Conservation (phyloP, 495 filamentous ascomycete genomes). For the Terfezia claveryi region DNA sequence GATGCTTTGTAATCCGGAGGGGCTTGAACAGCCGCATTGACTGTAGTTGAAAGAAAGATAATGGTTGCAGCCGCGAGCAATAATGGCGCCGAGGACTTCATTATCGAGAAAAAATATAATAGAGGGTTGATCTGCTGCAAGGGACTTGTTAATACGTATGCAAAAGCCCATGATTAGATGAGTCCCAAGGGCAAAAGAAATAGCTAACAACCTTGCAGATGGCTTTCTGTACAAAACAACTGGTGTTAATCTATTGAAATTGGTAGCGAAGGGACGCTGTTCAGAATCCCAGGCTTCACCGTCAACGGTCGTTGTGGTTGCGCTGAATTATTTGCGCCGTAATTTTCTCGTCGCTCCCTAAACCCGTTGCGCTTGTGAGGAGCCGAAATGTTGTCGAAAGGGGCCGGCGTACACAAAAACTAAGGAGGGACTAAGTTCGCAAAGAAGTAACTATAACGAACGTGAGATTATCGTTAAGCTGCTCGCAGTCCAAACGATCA, state of each 20-base stretch:
- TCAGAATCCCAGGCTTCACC: no score
- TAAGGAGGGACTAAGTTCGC: background rate
- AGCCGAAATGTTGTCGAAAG: background rate
- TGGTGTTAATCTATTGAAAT: no score
- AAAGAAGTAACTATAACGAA: background rate
- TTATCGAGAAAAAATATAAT: background rate
- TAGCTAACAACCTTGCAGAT: no score
- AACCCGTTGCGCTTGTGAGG: background rate
- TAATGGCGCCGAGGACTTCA: conserved; percentile 3
- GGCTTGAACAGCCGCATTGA: conserved; percentile 7
- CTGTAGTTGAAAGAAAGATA: conserved; percentile 5
- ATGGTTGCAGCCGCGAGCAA: conserved; percentile 2
- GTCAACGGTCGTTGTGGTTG: no score
- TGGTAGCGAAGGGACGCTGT: no score
- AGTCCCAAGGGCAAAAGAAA: no score
- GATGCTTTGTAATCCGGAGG: conserved; percentile 6
- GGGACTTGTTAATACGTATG: no score
- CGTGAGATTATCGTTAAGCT: background rate
- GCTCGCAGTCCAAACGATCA: background rate
- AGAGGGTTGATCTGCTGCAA: no score
- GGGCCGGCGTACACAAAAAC: background rate
- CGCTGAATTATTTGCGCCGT: no score
- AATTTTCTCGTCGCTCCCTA: no score
- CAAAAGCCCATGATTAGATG: no score
- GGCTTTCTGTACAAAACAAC: no score